Conservation (phyloP, 345 rosid species). For the Citrus cavaleriei region DNA sequence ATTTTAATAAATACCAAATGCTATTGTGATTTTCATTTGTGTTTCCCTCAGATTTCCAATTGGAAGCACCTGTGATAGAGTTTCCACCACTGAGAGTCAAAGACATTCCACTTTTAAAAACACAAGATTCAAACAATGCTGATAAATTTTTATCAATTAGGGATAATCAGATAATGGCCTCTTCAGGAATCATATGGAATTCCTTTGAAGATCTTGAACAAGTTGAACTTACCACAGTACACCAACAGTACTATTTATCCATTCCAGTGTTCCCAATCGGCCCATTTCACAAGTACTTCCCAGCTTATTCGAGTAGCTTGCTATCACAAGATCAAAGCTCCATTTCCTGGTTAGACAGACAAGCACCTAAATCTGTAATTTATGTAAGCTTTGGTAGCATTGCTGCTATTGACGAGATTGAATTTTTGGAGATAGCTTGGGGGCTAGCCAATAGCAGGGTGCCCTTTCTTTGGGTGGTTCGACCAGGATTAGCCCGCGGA, state of each 20-base stretch:
- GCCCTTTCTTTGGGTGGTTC: conserved; percentile 70
- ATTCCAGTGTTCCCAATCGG: conserved; percentile 42
- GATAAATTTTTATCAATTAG: background rate
- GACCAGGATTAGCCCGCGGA: conserved; percentile 32
- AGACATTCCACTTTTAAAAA: conserved; percentile 34
- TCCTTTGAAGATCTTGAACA: conserved; percentile 49
- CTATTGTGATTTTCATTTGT: background rate
- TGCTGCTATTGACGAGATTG: conserved; percentile 28
- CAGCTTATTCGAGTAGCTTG: conserved; percentile 28
- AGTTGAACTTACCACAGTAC: conserved; percentile 17
- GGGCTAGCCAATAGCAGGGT: conserved; percentile 41
- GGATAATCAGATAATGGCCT: conserved; percentile 27
- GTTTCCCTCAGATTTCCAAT: conserved; percentile 29
- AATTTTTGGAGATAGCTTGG: conserved; percentile 50
- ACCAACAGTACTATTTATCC: conserved; percentile 9
- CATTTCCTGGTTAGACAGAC: conserved; percentile 55
- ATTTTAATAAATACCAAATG: background rate
- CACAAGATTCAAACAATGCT: conserved; percentile 12
- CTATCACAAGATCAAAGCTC: conserved; percentile 25
- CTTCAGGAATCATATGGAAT: conserved; percentile 53
- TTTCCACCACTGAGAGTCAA: conserved; percentile 40
- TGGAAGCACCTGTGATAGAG: conserved; percentile 34
- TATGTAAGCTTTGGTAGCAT: conserved; percentile 68
- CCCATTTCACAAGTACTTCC: conserved; percentile 42
- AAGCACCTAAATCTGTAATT: conserved; percentile 36